Evolutionary conservation across 202 grass and related monocot genomes (phyloP).

Genomic region (Digitaria exilis): DNA sequence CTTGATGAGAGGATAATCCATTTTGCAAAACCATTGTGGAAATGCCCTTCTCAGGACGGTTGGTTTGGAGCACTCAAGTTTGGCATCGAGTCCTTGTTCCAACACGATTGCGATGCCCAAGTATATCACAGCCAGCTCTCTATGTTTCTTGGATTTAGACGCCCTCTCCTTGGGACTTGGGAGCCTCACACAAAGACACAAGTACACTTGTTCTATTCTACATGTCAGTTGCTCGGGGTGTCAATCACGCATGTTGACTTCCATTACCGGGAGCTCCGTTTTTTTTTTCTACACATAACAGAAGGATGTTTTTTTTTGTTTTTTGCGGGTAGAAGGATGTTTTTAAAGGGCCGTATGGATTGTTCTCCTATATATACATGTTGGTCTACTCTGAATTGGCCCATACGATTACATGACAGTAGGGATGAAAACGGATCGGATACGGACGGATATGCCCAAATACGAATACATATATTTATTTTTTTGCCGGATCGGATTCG

Average conservation of each 20-base stretch:
- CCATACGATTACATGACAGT: background rate
- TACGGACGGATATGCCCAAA: no score
- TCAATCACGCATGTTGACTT: background rate
- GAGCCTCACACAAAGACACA: conserved; percentile 28
- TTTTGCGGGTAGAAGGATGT: no score
- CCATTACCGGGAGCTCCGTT: background rate
- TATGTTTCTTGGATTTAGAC: conserved; percentile 5
- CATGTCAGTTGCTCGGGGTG: no score
- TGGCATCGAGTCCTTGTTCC: conserved; percentile 30
- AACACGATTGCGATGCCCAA: background rate
- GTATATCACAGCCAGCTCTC: background rate
- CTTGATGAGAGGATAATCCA: conserved; percentile 5
- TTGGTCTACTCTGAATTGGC: background rate
- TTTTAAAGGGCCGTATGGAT: background rate
- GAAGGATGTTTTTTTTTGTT: background rate
- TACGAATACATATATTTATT: no score
- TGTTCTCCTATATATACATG: background rate
- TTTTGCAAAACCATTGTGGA: background rate
- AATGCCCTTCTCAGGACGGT: background rate
- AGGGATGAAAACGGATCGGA: no score
- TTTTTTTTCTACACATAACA: background rate
- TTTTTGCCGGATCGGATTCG: no score
- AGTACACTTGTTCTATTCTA: background rate
- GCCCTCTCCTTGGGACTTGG: conserved; percentile 2
- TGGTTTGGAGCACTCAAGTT: conserved; percentile 35